A percentile compares a stretch with the other conserved stretches of the same genome.
Evolutionary conservation across 2,329 filamentous ascomycete species (phyloP).

Genomic region (Sclerotinia sclerotiorum): DNA sequence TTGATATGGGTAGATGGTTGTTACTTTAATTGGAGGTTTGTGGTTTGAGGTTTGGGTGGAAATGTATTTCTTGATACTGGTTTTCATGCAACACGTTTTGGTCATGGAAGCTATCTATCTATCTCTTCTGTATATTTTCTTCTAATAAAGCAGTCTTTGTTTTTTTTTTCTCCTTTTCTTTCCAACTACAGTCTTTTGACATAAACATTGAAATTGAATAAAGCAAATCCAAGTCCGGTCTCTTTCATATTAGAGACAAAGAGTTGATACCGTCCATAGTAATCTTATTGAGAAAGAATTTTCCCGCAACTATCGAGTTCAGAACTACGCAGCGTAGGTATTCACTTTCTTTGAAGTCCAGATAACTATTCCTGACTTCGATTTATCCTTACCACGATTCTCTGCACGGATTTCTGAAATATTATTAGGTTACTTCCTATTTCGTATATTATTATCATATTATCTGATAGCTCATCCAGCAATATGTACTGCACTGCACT

Average conservation of each 20-base stretch:
- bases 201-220: neutral
- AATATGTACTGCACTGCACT: neutral
- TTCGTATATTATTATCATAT: too few relatives aligned
- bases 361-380: neutral
- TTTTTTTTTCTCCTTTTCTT: too few relatives aligned
- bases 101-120: neutral
- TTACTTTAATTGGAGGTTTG: neutral
- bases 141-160: slow-evolving; percentile 1
- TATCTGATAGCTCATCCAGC: neutral
- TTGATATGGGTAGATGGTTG: neutral
- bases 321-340: neutral
- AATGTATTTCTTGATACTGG: neutral
- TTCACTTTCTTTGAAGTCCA: neutral
- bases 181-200: neutral
- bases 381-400: neutral
- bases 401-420: neutral
- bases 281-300: neutral
- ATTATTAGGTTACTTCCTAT: too few relatives aligned
- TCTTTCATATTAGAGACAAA: neutral
- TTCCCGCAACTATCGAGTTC: neutral
- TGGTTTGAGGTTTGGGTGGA: neutral
- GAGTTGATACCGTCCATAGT: neutral
- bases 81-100: neutral
- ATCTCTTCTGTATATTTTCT: neutral
- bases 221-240: slow-evolving; percentile 8